Base-by-base conservation (phyloP, 768 basidiomycete species). In the Gelatoporia subvermispora region DNA sequence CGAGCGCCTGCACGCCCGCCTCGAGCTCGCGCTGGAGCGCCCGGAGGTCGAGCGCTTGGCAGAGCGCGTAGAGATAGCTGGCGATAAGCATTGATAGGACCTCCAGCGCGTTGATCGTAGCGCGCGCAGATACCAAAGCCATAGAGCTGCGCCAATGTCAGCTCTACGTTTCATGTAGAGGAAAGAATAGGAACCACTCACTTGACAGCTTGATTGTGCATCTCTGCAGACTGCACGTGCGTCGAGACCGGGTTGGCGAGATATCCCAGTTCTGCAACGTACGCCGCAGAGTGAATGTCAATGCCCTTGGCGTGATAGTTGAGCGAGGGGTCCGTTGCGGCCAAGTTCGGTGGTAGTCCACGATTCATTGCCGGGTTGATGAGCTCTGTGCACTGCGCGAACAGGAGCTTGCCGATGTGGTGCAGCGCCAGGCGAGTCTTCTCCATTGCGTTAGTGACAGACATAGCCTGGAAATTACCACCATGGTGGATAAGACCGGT, bases 141-240 rank as follows among this genome's bases (percentile, higher is more conserved):
- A 93, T 73, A 4, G 89, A 92, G 65, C 87, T 89, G 55, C 31
- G 53, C 36, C 37, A 54, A 44, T 38, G 52, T 60, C 17, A 62
- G 50, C 9, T 54, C 8, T 25, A 37, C 37, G 18, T 43, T n/a
- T 25, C 44, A 45, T 13, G 41, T 16, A 8, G 5, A 35, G 22
- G 4, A 38, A 43, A 10, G 15, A 18, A 23, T 31, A 35, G 2
- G 10, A 4, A 21, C 39, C 35, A 71, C 85, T 51, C 54, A 89
- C 87, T 93, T 93, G 65, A 93, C 79, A 38, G 91, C 86, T 65
- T 93, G 91, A 57, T 93, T 93, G 61, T 91, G 88, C 86, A 92
- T 89, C 68, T 93, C 90, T 1, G 90, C 90, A 2, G 84, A 85
- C 59, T 93, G 88, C 42, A 90, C 81, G 56, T 87, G 84, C 0